Conservation (phyloP, 129 eudicot genomes). For the Apium graveolens region DNA sequence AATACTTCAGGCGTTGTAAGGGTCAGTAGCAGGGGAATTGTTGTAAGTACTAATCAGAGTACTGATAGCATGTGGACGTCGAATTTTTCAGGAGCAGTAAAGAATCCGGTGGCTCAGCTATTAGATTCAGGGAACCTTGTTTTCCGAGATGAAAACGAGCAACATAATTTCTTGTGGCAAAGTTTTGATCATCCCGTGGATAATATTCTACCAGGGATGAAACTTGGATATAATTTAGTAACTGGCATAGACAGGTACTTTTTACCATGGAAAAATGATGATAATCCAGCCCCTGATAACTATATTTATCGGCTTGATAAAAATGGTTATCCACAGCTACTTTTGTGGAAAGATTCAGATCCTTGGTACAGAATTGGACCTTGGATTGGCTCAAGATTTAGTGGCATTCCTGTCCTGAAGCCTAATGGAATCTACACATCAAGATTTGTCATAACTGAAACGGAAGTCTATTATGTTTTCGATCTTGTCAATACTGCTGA, state of each 20-base stretch:
- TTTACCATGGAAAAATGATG: slow-evolving; percentile 12
- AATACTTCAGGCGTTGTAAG: too few species aligned
- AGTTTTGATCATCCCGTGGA: too few species aligned
- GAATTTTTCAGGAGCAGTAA: too few species aligned
- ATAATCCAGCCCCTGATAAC: slow-evolving; percentile 12
- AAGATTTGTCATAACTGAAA: neutral
- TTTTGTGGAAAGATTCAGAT: neutral
- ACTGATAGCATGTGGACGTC: too few species aligned
- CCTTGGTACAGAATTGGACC: slow-evolving; percentile 5
- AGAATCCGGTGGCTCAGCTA: too few species aligned
- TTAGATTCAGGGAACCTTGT: too few species aligned
- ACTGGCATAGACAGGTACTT: neutral
- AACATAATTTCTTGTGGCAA: too few species aligned
- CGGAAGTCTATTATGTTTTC: slow-evolving; percentile 8
- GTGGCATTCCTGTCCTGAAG: neutral
- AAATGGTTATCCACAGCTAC: neutral
- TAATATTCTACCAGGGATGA: neutral
- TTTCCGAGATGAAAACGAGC: too few species aligned
- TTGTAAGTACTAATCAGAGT: too few species aligned
- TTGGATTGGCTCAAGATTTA: slow-evolving; percentile 3
- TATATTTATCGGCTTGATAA: neutral
- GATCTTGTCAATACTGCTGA: slow-evolving; percentile 4
- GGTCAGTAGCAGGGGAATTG: too few species aligned
- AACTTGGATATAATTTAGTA: neutral
- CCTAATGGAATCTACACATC: neutral